Conservation (phyloP, 495 filamentous ascomycete species). For the Tuber borchii region DNA sequence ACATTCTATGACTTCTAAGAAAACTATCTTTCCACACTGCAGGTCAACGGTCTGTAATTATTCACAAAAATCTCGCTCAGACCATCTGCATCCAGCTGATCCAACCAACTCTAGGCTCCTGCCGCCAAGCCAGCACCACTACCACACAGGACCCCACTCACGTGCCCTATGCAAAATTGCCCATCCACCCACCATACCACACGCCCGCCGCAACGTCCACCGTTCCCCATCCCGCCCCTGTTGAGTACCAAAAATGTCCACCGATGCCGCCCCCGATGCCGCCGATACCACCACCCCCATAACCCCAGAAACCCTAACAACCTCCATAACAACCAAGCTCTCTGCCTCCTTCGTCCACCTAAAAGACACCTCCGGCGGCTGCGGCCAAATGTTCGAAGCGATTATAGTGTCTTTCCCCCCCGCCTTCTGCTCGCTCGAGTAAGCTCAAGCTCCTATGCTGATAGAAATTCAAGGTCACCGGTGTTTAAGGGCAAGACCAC, state of each 20-base stretch:
- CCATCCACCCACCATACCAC: neutral
- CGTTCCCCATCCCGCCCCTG: too few relatives aligned
- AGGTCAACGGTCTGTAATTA: neutral
- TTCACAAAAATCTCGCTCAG: neutral
- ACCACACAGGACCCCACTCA: neutral
- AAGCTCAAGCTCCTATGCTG: neutral
- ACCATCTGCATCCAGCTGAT: neutral
- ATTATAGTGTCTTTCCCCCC: slow-evolving; percentile 58
- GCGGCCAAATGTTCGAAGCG: slow-evolving; percentile 89
- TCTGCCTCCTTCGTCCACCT: slow-evolving; percentile 82
- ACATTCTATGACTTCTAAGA: too few relatives aligned
- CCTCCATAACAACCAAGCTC: slow-evolving; percentile 64
- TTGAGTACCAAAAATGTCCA: neutral
- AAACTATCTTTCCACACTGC: too few relatives aligned
- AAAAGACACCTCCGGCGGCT: slow-evolving; percentile 88
- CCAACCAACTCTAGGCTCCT: neutral
- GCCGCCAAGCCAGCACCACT: neutral
- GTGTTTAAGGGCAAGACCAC: slow-evolving; percentile 80
- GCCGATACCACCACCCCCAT: slow-evolving; percentile 49
- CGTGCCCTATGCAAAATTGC: neutral
- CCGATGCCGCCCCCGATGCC: too few relatives aligned
- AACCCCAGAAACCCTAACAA: slow-evolving; percentile 61
- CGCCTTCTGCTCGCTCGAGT: too few relatives aligned
- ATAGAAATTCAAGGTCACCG: slow-evolving; percentile 50
- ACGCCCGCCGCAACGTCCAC: neutral